A percentile compares a stretch with the other conserved stretches of the same genome.
phyloP scores from a whole-genome alignment of 1,284 basidiomycete genomes.

The Rhodofomes roseus region DNA sequence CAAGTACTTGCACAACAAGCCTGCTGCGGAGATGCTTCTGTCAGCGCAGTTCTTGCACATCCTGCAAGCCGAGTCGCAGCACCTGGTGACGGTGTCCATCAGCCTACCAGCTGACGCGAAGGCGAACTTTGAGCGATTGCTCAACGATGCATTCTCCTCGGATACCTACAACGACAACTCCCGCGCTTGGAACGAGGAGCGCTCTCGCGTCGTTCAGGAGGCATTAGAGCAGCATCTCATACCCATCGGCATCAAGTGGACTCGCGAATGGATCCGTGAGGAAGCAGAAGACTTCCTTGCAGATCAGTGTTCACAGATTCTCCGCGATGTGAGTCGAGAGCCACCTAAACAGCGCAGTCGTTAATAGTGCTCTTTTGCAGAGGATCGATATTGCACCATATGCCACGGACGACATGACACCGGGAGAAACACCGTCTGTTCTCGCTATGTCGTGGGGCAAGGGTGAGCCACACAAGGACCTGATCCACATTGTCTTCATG shows the following conservation, averaged over 20 bases:
- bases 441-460: slow-evolving; percentile 94
- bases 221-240: slow-evolving; percentile 79
- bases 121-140: slow-evolving; percentile 62
- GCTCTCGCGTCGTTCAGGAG: slow-evolving; percentile 76
- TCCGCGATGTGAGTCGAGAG: slow-evolving; percentile 61
- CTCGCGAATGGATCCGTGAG: slow-evolving; percentile 85
- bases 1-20: slow-evolving; percentile 91
- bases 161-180: slow-evolving; percentile 85
- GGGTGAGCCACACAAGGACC: slow-evolving; percentile 90
- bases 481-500: slow-evolving; percentile 81
- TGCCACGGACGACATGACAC: slow-evolving; percentile 53
- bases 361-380: slow-evolving; percentile 32
- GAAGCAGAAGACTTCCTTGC: slow-evolving; percentile 88
- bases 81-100: slow-evolving; percentile 79
- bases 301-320: slow-evolving; percentile 57
- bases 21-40: slow-evolving; percentile 68
- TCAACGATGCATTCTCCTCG: slow-evolving; percentile 84
- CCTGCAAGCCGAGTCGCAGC: slow-evolving; percentile 86
- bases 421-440: slow-evolving; percentile 79
- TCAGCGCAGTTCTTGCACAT: slow-evolving; percentile 88
- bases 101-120: slow-evolving; percentile 62
- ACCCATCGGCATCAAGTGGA: slow-evolving; percentile 84
- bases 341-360: neutral
- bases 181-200: slow-evolving; percentile 90
- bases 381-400: slow-evolving; percentile 77